Conservation (phyloP, 148 eudicot genomes). For the Camellia japonica region DNA sequence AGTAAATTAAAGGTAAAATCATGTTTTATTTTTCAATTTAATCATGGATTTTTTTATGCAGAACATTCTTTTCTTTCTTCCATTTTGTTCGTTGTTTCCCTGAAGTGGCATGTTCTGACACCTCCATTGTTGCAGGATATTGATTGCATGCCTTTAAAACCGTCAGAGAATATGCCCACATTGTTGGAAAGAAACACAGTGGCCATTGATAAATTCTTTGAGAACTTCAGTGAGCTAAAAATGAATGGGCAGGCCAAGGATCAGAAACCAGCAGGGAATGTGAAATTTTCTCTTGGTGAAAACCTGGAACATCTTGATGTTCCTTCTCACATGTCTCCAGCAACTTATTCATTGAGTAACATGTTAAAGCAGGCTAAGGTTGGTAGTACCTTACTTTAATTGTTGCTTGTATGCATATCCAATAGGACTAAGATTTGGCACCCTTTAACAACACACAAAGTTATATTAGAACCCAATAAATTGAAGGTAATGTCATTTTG, state of each 20-base stretch:
- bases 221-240: conserved; percentile 61
- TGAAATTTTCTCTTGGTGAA: conserved; percentile 42
- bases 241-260: conserved; percentile 43
- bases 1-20: background rate
- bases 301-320: conserved; percentile 39
- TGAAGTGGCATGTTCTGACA: conserved; percentile 5
- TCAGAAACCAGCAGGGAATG: conserved; percentile 45
- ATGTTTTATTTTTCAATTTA: background rate
- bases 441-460: no score
- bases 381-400: conserved; percentile 14
- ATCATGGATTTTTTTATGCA: background rate
- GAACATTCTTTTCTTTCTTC: background rate
- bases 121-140: conserved; percentile 62
- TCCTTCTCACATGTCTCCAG: conserved; percentile 36
- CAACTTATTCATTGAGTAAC: conserved; percentile 39
- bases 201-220: conserved; percentile 55
- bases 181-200: conserved; percentile 47
- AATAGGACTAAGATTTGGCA: background rate
- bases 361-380: conserved; percentile 64
- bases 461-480: background rate
- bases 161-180: conserved; percentile 76
- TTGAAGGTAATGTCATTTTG: background rate
- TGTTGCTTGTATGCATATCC: background rate
- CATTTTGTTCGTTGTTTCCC: background rate
- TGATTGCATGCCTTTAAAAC: conserved; percentile 95